Evolutionary conservation across 2,329 filamentous ascomycete genomes (phyloP).

Genomic region (Fusarium fujikuroi): DNA sequence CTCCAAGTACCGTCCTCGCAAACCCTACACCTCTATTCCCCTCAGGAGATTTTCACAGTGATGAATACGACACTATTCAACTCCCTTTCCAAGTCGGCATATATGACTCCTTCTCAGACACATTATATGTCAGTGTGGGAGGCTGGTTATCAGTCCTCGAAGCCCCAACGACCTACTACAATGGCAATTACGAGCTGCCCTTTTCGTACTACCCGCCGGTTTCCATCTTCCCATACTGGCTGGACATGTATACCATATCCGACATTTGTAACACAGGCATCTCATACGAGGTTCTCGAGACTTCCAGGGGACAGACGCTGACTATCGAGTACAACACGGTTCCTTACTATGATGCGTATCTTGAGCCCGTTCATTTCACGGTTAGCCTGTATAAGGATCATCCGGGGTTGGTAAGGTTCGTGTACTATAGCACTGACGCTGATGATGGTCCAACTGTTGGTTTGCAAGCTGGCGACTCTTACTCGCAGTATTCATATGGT

Average conservation of each 20-base stretch:
- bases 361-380: background rate
- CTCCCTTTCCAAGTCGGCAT: background rate
- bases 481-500: no score
- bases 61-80: background rate
- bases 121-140: no score
- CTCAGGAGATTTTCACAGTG: background rate
- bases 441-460: no score
- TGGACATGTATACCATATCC: no score
- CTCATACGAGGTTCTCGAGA: background rate
- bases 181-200: rapidly evolving
- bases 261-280: no score
- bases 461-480: background rate
- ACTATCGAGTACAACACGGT: background rate
- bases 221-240: background rate
- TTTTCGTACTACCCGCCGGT: rapidly evolving
- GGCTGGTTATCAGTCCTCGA: no score
- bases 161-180: rapidly evolving
- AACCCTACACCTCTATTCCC: background rate
- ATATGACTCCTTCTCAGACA: rapidly evolving
- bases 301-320: background rate
- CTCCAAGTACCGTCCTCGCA: background rate
- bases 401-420: no score
- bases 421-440: no score
- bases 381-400: background rate
- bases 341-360: no score